Conservation (phyloP, 768 basidiomycete species). For the Chalciporus sphaerocephalus region DNA sequence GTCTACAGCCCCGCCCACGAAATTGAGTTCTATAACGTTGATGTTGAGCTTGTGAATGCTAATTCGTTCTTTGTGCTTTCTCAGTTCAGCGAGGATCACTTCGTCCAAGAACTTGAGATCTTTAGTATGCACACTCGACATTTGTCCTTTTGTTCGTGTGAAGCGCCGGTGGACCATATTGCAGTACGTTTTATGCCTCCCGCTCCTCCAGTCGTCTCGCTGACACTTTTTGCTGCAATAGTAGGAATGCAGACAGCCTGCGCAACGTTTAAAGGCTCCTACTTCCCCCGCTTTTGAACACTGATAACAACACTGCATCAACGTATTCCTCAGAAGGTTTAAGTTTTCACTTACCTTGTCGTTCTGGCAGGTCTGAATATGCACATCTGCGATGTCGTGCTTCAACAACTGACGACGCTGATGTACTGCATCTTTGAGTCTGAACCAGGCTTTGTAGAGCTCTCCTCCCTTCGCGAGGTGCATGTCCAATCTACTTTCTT, state of each 20-base stretch:
- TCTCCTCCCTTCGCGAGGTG: constrained; percentile 13
- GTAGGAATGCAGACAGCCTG: constrained; percentile 27
- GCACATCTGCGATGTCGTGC: constrained; percentile 12
- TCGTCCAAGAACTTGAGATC: constrained; percentile 27
- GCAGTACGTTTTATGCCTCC: constrained; percentile 29
- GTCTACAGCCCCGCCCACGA: constrained; percentile 10
- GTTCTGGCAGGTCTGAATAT: constrained; percentile 29
- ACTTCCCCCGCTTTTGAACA: constrained; percentile 19
- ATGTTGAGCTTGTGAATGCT: constrained; percentile 13
- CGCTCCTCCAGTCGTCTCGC: constrained; percentile 24
- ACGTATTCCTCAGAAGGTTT: neutral
- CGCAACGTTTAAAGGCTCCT: constrained; percentile 24
- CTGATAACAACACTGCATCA: constrained; percentile 5
- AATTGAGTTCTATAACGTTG: constrained; percentile 25
- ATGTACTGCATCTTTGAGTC: constrained; percentile 14
- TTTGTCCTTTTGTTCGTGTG: constrained; percentile 15
- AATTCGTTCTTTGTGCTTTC: constrained; percentile 15
- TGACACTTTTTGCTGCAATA: constrained; percentile 28
- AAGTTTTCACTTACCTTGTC: constrained; percentile 7
- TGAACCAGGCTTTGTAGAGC: constrained; percentile 22
- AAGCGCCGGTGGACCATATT: constrained; percentile 18
- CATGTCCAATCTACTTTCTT: constrained; percentile 8
- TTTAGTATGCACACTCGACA: constrained; percentile 21
- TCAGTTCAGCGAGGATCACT: constrained; percentile 25
- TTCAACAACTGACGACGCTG: constrained; percentile 19